phyloP scores from a whole-genome alignment of 768 basidiomycete genomes.

The Gloeophyllum trabeum region DNA sequence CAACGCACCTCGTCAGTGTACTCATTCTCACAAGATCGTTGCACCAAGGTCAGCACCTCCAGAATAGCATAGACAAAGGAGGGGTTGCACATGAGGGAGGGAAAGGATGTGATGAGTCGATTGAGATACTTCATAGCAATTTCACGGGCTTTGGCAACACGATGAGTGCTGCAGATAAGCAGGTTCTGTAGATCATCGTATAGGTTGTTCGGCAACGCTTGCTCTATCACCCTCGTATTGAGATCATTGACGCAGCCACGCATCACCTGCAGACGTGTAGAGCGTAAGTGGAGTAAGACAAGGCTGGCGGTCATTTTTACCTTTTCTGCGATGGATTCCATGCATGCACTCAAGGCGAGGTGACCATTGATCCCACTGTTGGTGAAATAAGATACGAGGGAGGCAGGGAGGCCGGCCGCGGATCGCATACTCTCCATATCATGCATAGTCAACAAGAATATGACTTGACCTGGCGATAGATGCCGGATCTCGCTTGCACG shows the following conservation, averaged over 20 bases:
- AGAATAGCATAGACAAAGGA: constrained; percentile 81
- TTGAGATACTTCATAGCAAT: constrained; percentile 78
- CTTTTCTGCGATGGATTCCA: constrained; percentile 84
- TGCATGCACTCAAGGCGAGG: constrained; percentile 52
- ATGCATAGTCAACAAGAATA: constrained; percentile 77
- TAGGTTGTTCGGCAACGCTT: constrained; percentile 59
- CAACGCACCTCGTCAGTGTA: constrained; percentile 79
- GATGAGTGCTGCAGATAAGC: constrained; percentile 71
- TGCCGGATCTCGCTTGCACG: constrained; percentile 60
- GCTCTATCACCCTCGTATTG: constrained; percentile 64
- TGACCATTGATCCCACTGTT: constrained; percentile 79
- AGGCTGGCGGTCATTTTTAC: constrained; percentile 24
- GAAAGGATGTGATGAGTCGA: constrained; percentile 81
- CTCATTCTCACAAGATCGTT: constrained; percentile 84
- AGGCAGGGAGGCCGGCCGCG: constrained; percentile 66
- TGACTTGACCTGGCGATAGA: constrained; percentile 72
- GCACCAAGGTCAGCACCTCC: constrained; percentile 83
- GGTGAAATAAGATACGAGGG: constrained; percentile 76
- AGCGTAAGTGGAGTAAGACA: neutral
- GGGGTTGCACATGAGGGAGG: constrained; percentile 88
- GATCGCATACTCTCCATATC: constrained; percentile 86
- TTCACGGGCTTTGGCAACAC: constrained; percentile 70
- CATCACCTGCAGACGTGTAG: constrained; percentile 49
- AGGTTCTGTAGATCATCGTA: constrained; percentile 68
- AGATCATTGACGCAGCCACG: constrained; percentile 63